Evolutionary conservation across 495 filamentous ascomycete genomes (phyloP).

Genomic region (Bombardia bombarda): DNA sequence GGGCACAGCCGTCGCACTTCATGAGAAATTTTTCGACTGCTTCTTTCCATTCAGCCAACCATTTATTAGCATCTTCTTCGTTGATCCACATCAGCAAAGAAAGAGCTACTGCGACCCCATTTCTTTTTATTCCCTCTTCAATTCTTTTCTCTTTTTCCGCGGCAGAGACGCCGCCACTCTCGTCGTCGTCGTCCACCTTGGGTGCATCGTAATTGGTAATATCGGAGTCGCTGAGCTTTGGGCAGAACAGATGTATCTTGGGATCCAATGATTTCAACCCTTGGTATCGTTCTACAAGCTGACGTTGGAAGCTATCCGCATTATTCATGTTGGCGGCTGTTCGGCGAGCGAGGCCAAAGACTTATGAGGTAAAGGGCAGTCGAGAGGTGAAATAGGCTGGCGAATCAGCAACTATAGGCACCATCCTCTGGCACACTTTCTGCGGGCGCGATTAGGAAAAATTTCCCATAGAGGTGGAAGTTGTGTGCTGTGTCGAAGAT

Average conservation of each 20-base stretch:
- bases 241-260: slow-evolving; percentile 36
- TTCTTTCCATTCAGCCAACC: slow-evolving; percentile 51
- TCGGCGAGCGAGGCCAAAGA: neutral
- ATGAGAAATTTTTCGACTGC: slow-evolving; percentile 41
- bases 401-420: neutral
- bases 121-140: slow-evolving; percentile 42
- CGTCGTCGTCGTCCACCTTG: slow-evolving; percentile 24
- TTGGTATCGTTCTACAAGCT: slow-evolving; percentile 19
- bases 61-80: slow-evolving; percentile 49
- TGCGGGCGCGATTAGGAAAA: too few relatives aligned
- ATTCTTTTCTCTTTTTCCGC: slow-evolving; percentile 34
- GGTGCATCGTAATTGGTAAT: slow-evolving; percentile 47
- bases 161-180: slow-evolving; percentile 18
- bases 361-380: too few relatives aligned
- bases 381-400: neutral
- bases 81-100: slow-evolving; percentile 62
- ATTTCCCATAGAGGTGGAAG: too few relatives aligned
- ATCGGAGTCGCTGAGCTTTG: slow-evolving; percentile 33
- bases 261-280: slow-evolving; percentile 19
- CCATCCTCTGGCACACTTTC: neutral
- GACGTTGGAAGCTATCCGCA: slow-evolving; percentile 10
- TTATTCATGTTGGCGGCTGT: slow-evolving; percentile 16
- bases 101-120: slow-evolving; percentile 51
- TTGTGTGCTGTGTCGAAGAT: too few relatives aligned
- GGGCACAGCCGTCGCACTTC: slow-evolving; percentile 72